Conservation (phyloP, 352 stramenopile species). For the Saprolegnia diclina region DNA sequence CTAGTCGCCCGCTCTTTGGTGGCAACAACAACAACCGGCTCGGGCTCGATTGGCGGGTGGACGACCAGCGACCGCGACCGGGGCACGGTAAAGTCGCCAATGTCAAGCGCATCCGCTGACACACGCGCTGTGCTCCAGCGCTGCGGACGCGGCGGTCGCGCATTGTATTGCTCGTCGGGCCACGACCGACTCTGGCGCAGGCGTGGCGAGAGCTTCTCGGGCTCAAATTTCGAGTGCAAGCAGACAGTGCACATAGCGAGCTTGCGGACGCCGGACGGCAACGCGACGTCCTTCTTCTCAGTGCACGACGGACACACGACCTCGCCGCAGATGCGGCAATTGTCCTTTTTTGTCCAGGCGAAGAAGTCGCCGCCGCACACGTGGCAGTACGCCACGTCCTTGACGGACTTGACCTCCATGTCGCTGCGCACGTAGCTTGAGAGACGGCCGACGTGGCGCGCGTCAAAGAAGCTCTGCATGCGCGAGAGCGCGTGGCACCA, state of each 20-base stretch:
- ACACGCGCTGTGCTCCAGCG: not conserved
- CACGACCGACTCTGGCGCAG: not conserved
- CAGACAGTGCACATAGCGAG: constrained; percentile 14
- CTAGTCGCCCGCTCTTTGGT: not conserved
- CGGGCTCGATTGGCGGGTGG: not conserved
- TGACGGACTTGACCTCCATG: constrained; percentile 21
- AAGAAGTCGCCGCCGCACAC: constrained; percentile 17
- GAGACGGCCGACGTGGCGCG: constrained; percentile 13
- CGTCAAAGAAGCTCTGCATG: constrained; percentile 24
- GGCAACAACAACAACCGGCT: not conserved
- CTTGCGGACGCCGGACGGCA: constrained; percentile 1
- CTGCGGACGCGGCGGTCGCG: not conserved
- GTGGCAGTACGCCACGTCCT: constrained; percentile 15
- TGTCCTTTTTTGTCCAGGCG: constrained; percentile 16
- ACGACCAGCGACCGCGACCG: not conserved
- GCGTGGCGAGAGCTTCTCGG: constrained; percentile 20
- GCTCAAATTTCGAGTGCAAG: constrained; percentile 4
- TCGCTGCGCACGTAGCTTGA: constrained; percentile 22
- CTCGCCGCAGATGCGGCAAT: constrained; percentile 27
- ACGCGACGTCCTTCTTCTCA: constrained; percentile 18
- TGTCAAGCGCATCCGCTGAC: not conserved
- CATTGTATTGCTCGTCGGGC: not conserved
- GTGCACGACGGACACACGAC: constrained; percentile 19
- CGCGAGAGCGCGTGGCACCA: constrained; percentile 17
- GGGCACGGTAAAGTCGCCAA: not conserved